A percentile compares a stretch with the other conserved stretches of the same genome.
Evolutionary conservation across 805 yeast species (phyloP).

Genomic region (Saccharomyces mikatae): DNA sequence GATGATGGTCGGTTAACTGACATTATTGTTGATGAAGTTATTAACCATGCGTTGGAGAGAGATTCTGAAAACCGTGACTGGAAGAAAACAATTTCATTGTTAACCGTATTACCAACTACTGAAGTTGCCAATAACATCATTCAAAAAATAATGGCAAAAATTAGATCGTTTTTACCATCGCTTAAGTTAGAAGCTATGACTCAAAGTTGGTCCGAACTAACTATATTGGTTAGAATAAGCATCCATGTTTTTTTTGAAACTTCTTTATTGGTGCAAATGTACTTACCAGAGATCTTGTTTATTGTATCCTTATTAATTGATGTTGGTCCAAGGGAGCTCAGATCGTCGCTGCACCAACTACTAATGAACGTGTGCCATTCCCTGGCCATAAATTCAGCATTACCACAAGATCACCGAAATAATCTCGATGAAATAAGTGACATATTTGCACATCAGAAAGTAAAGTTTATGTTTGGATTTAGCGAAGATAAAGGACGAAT

Average conservation of each 20-base stretch:
- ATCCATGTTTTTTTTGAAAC: constrained; percentile 67
- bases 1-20: constrained; percentile 51
- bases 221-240: constrained; percentile 55
- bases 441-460: constrained; percentile 48
- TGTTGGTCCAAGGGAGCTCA: constrained; percentile 46
- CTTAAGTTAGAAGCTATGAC: constrained; percentile 35
- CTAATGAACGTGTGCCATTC: constrained; percentile 64
- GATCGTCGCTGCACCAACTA: constrained; percentile 52
- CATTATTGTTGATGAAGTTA: constrained; percentile 61
- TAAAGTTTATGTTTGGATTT: constrained; percentile 61
- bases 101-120: constrained; percentile 60
- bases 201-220: constrained; percentile 61
- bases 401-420: constrained; percentile 35
- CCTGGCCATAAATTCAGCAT: constrained; percentile 46
- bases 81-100: constrained; percentile 53
- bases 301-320: constrained; percentile 53
- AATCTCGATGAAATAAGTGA: constrained; percentile 40
- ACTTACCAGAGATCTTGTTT: constrained; percentile 63
- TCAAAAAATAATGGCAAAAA: constrained; percentile 45
- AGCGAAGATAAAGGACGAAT: constrained; percentile 43
- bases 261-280: constrained; percentile 49
- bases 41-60: constrained; percentile 65
- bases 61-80: constrained; percentile 69
- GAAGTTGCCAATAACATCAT: constrained; percentile 63
- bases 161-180: constrained; percentile 42